phyloP scores from a whole-genome alignment of 1,284 basidiomycete species.

The Sanghuangporus baumii region DNA sequence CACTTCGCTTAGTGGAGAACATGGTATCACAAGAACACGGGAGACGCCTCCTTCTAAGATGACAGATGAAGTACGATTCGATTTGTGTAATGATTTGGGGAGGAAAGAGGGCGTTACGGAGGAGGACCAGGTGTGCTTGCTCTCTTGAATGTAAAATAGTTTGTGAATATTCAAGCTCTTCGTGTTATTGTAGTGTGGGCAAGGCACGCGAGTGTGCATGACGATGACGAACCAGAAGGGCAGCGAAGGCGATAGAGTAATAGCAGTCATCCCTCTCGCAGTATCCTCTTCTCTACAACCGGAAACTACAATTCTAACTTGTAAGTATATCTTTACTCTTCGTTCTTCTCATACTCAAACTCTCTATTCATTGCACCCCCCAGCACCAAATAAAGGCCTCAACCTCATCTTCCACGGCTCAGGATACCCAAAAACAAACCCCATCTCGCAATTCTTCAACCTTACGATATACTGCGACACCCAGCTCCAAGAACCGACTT shows the following conservation, averaged over 20 bases:
- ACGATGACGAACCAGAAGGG: conserved; percentile 59
- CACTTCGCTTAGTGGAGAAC: conserved; percentile 44
- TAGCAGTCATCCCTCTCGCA: conserved; percentile 62
- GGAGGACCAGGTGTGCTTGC: conserved; percentile 58
- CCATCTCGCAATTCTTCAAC: conserved; percentile 50
- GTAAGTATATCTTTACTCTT: conserved; percentile 34
- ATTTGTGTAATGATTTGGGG: conserved; percentile 54
- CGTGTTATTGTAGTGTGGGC: conserved; percentile 47
- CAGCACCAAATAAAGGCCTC: conserved; percentile 45
- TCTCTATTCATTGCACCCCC: conserved; percentile 1
- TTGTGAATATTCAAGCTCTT: not conserved
- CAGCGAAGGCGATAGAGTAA: conserved; percentile 47
- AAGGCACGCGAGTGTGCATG: conserved; percentile 65
- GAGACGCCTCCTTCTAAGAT: conserved; percentile 34
- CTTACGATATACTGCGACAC: conserved; percentile 56
- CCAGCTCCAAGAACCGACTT: conserved; percentile 39
- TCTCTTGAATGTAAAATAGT: not conserved
- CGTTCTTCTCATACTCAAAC: not conserved
- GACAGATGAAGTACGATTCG: conserved; percentile 34
- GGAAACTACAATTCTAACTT: conserved; percentile 35
- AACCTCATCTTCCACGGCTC: conserved; percentile 55
- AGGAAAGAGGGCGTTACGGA: conserved; percentile 40
- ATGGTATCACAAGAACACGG: conserved; percentile 35
- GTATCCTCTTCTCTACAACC: conserved; percentile 39
- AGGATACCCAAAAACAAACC: conserved; percentile 46